Conservation (phyloP, 345 rosid genomes). For the Gossypium mustelinum region DNA sequence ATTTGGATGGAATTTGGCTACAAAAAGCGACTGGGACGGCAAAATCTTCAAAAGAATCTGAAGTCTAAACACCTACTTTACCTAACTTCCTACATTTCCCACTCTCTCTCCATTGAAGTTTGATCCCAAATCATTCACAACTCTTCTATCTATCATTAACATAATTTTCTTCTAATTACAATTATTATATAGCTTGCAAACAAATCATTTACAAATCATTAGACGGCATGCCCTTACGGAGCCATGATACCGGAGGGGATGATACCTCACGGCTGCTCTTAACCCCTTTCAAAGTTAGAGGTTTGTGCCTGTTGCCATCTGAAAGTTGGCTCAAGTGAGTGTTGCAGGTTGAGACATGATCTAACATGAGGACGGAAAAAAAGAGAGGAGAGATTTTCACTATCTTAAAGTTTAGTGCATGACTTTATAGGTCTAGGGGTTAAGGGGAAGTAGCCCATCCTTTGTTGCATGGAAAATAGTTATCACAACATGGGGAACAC, state of each 20-base stretch:
- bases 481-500: conserved; percentile 15
- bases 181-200: too few species aligned
- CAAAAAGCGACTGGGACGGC: conserved; percentile 11
- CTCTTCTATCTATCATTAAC: too few species aligned
- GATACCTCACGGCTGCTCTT: background rate
- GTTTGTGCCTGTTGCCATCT: conserved; percentile 9
- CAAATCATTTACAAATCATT: background rate
- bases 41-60: conserved; percentile 23
- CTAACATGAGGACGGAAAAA: background rate
- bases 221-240: background rate
- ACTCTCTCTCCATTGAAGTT: conserved; percentile 15
- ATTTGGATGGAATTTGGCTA: background rate
- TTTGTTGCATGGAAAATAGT: conserved; percentile 21
- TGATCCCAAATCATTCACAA: conserved; percentile 17
- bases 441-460: conserved; percentile 1
- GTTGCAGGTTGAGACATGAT: background rate
- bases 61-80: conserved; percentile 10
- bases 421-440: conserved; percentile 18
- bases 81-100: conserved; percentile 10
- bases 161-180: background rate
- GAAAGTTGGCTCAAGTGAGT: background rate
- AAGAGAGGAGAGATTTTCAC: background rate
- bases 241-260: background rate
- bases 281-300: background rate
- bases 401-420: background rate